Conservation (phyloP, 352 stramenopile species). For the Phytopythium boreale region DNA sequence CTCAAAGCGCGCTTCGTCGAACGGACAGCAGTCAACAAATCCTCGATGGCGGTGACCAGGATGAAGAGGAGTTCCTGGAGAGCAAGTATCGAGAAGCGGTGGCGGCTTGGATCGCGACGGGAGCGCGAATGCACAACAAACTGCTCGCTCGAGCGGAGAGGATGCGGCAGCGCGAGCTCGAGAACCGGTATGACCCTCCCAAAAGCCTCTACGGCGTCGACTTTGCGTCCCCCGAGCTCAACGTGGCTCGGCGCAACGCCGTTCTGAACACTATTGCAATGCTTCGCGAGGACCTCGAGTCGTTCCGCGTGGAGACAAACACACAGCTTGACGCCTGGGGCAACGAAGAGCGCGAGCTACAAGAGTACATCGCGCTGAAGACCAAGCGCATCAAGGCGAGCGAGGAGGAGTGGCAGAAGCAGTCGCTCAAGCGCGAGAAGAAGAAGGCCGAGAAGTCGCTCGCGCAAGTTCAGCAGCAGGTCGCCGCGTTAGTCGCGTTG, state of each 20-base stretch:
- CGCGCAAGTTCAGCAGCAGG: conserved; percentile 47
- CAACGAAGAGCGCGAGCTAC: conserved; percentile 62
- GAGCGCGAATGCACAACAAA: conserved; percentile 32
- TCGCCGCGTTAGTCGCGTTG: conserved; percentile 31
- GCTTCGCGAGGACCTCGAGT: conserved; percentile 52
- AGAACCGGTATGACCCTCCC: conserved; percentile 44
- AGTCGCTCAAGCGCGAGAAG: conserved; percentile 76
- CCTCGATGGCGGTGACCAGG: conserved; percentile 17
- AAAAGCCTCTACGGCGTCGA: conserved; percentile 50
- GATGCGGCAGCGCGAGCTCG: conserved; percentile 18
- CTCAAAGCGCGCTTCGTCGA: conserved; percentile 11
- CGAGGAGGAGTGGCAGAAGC: conserved; percentile 79
- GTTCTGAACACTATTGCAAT: conserved; percentile 43
- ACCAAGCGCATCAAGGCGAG: conserved; percentile 71
- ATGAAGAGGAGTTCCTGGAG: conserved; percentile 69
- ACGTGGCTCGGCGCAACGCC: conserved; percentile 58
- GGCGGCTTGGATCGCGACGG: conserved; percentile 36
- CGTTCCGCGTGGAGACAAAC: conserved; percentile 60
- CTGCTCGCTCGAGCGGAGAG: conserved; percentile 31
- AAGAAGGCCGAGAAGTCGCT: conserved; percentile 77
- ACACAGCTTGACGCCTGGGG: conserved; percentile 53
- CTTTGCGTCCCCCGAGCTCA: conserved; percentile 59
- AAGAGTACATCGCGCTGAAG: conserved; percentile 77
- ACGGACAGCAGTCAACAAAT: conserved; percentile 16
- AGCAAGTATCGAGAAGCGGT: conserved; percentile 58